Conservation (phyloP, 1,139 yeast species). For the Sugiyamaella neomexicana region DNA sequence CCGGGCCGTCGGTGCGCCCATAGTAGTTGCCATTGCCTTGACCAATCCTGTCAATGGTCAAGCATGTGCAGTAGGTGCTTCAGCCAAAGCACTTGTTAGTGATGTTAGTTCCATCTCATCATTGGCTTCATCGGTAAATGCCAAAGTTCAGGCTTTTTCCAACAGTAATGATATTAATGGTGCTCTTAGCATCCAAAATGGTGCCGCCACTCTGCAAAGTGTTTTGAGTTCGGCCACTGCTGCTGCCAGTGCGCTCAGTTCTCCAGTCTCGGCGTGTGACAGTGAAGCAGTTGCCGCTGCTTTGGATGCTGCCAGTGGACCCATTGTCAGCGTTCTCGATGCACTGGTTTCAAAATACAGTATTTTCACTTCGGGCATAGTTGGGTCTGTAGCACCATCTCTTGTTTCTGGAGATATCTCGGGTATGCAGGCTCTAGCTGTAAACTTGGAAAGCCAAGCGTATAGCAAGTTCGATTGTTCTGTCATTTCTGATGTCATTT, state of each 20-base stretch:
- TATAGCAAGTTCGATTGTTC: constrained; percentile 15
- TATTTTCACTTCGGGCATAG: neutral
- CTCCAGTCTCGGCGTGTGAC: constrained; percentile 8
- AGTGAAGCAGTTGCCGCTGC: constrained; percentile 14
- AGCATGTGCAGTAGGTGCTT: neutral
- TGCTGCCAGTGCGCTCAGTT: constrained; percentile 14
- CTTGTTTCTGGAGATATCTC: constrained; percentile 1
- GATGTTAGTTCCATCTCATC: neutral
- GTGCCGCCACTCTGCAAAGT: neutral
- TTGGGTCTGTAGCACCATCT: constrained; percentile 1
- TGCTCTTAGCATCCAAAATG: constrained; percentile 11
- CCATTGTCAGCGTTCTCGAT: constrained; percentile 8
- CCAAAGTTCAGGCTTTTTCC: neutral
- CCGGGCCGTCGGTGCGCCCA: neutral
- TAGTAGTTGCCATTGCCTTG: neutral
- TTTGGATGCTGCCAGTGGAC: constrained; percentile 2
- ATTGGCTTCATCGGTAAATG: neutral
- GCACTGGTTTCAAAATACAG: constrained; percentile 5
- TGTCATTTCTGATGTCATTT: neutral
- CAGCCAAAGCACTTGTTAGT: neutral
- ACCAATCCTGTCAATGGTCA: neutral
- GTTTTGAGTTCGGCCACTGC: constrained; percentile 9
- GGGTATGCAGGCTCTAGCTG: constrained; percentile 12
- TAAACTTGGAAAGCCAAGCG: constrained; percentile 13
- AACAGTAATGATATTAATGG: neutral